Evolutionary conservation across 176 grass and related monocot species (phyloP).

Genomic region (Cocos nucifera): DNA sequence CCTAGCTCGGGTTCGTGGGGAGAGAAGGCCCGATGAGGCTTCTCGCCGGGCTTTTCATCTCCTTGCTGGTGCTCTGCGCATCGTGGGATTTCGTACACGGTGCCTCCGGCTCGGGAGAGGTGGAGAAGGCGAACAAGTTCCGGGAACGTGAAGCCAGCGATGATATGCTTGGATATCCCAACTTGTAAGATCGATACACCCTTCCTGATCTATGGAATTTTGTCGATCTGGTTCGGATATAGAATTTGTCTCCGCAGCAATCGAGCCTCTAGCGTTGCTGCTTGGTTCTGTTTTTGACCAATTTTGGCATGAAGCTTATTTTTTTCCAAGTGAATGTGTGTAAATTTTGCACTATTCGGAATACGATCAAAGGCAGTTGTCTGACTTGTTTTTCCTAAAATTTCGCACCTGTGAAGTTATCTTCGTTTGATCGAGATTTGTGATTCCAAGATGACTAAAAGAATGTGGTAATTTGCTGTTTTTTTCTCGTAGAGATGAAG

Average conservation of each 20-base stretch:
- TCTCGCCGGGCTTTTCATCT: constrained; percentile 12
- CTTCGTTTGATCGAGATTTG: background rate
- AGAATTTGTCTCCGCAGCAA: background rate
- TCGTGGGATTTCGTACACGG: background rate
- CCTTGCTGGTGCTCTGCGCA: constrained; percentile 21
- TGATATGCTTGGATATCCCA: constrained; percentile 60
- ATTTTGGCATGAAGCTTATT: background rate
- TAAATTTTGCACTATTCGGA: too few relatives aligned
- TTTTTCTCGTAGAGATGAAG: constrained; percentile 61
- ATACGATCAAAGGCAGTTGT: too few relatives aligned
- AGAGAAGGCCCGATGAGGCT: constrained; percentile 30
- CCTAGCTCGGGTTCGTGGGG: constrained; percentile 4
- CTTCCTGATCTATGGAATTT: too few relatives aligned
- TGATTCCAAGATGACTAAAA: background rate
- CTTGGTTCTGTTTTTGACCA: background rate
- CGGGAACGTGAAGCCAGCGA: constrained; percentile 87
- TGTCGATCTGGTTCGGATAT: too few relatives aligned
- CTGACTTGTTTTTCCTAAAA: too few relatives aligned
- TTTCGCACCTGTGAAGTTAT: too few relatives aligned
- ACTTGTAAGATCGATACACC: constrained; percentile 40
- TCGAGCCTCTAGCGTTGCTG: background rate
- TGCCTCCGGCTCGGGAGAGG: constrained; percentile 6
- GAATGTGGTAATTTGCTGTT: background rate
- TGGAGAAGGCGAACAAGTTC: constrained; percentile 72
- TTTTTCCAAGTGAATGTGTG: background rate